Percentiles rank a stretch among this genome's conserved stretches.
phyloP scores from a whole-genome alignment of 2,329 filamentous ascomycete genomes.

The Tolypocladium tundrense region DNA sequence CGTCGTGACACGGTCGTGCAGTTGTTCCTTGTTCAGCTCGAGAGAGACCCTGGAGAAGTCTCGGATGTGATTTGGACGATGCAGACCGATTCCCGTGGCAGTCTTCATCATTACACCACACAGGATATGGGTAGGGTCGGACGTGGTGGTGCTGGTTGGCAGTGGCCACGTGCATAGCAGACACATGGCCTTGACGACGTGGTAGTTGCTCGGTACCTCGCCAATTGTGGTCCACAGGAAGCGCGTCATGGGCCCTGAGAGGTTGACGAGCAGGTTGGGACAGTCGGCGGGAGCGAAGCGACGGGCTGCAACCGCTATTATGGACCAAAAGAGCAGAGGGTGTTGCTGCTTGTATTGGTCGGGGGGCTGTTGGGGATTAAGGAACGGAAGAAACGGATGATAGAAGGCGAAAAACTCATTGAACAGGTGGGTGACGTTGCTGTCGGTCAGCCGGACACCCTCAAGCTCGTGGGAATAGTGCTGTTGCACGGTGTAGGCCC shows the following conservation, averaged over 20 bases:
- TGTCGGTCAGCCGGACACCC: slow-evolving; percentile 53
- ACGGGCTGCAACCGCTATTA: slow-evolving; percentile 64
- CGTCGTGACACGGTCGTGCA: slow-evolving; percentile 67
- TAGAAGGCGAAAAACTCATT: slow-evolving; percentile 66
- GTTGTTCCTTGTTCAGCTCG: slow-evolving; percentile 67
- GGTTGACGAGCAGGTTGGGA: slow-evolving; percentile 52
- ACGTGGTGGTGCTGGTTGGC: slow-evolving; percentile 69
- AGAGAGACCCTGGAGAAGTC: slow-evolving; percentile 70
- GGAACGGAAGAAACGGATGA: slow-evolving; percentile 68
- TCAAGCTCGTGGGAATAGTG: slow-evolving; percentile 53
- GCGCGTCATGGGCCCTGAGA: slow-evolving; percentile 58
- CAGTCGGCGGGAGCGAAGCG: slow-evolving; percentile 50
- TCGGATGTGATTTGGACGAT: slow-evolving; percentile 71
- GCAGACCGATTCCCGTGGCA: slow-evolving; percentile 72
- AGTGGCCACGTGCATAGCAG: slow-evolving; percentile 74
- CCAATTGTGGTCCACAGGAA: slow-evolving; percentile 69
- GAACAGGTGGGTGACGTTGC: slow-evolving; percentile 55
- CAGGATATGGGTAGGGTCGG: slow-evolving; percentile 72
- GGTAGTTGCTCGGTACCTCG: slow-evolving; percentile 68
- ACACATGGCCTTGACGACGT: slow-evolving; percentile 72
- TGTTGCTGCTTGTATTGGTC: slow-evolving; percentile 70
- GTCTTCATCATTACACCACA: slow-evolving; percentile 82
- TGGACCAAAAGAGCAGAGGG: slow-evolving; percentile 76
- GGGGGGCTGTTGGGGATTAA: slow-evolving; percentile 55
- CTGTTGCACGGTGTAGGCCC: slow-evolving; percentile 48